Evolutionary conservation across 176 grass and related monocot genomes (phyloP).

Genomic region (Poa annua): DNA sequence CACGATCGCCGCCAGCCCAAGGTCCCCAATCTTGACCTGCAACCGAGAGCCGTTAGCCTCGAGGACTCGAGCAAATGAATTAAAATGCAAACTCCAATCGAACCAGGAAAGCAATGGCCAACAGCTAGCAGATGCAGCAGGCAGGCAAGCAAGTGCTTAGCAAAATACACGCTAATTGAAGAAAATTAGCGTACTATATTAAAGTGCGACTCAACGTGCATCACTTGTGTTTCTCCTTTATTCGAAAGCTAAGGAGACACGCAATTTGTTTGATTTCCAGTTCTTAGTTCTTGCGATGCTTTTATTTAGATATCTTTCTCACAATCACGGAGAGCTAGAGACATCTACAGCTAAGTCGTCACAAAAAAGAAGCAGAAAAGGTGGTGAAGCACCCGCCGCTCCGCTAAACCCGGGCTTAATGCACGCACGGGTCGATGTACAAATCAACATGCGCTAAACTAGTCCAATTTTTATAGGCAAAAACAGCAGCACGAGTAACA

Average conservation of each 20-base stretch:
- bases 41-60: background rate
- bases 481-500: background rate
- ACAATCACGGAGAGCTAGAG: conserved; percentile 31
- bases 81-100: background rate
- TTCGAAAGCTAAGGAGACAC: conserved; percentile 33
- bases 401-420: background rate
- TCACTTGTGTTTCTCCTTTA: conserved; percentile 45
- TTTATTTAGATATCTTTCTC: background rate
- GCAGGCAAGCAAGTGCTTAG: conserved; percentile 27
- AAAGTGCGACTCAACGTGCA: conserved; percentile 42
- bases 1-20: conserved; percentile 91
- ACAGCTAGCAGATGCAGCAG: background rate
- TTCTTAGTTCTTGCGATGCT: conserved; percentile 24
- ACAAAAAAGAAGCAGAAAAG: conserved; percentile 49
- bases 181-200: conserved; percentile 11
- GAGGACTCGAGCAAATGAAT: too few species aligned
- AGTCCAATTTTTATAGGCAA: background rate
- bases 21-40: conserved; percentile 96
- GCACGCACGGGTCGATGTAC: conserved; percentile 9
- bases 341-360: conserved; percentile 9
- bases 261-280: conserved; percentile 21
- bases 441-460: too few species aligned
- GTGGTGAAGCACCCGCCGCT: background rate
- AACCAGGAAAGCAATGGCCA: conserved; percentile 36
- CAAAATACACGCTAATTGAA: background rate